phyloP scores from a whole-genome alignment of 2,329 filamentous ascomycete species.

The Diaporthe helianthi region DNA sequence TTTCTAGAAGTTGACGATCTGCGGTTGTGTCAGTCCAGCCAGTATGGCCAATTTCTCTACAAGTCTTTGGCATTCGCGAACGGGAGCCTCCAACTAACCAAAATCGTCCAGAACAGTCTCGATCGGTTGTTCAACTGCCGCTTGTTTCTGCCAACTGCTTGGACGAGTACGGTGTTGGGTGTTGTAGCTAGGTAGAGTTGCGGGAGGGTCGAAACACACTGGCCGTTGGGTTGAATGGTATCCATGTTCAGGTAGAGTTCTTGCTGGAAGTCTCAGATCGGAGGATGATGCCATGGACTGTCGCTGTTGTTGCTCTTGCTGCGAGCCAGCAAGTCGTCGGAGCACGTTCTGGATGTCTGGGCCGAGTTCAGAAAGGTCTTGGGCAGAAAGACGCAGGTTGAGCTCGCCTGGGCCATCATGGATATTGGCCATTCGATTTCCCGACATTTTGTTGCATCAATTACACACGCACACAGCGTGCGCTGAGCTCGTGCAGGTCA shows the following conservation, averaged over 20 bases:
- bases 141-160: background rate
- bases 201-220: background rate
- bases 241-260: background rate
- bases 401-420: background rate
- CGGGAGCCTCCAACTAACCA: background rate
- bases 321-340: conserved; percentile 6
- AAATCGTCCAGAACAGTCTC: conserved; percentile 5
- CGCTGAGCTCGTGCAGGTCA: background rate
- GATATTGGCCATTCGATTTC: background rate
- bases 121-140: background rate
- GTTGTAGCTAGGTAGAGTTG: background rate
- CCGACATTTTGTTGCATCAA: background rate
- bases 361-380: background rate
- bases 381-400: background rate
- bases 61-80: background rate
- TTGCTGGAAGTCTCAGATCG: background rate
- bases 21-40: background rate
- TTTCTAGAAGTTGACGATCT: conserved; percentile 20
- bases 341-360: background rate
- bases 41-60: too few species aligned
- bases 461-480: too few species aligned
- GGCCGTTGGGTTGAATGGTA: background rate
- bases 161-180: background rate
- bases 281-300: background rate
- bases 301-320: background rate